Base-by-base conservation (phyloP, 179 eudicot species). In the Spergularia azorica region DNA sequence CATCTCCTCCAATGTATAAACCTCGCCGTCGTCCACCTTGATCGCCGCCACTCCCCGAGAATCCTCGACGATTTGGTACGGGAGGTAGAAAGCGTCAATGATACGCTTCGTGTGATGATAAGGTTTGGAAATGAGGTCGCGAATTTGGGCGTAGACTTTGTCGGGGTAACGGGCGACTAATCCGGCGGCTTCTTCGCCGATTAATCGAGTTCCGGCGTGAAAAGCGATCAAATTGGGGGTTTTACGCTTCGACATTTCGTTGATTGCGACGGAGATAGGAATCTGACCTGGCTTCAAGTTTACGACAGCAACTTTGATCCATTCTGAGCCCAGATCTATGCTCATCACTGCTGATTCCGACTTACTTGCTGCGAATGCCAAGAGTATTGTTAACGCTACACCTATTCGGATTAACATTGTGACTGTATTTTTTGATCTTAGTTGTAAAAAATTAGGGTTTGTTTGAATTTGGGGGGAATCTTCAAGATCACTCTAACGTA, bases 251-350 rank as follows among this genome's bases (percentile, higher is more conserved):
- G 97, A 95, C 99, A 95, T 93, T 77, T 95, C 97, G 77, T 95
- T 95, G 36, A 95, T 91, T 13, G 98, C 98, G 81, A 95, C 75
- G 4, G 99, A 90, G 48, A 95, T 93, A 46, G 98, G 99, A 3
- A 82, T 71, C 56, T 91, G 97, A 0, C 97, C 97, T 1, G 97
- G 98, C 71, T 95, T 96, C 0, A 94, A 87, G 72, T 94, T 96
- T 18, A 96, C 98, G 2, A 92, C 94, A 12, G 96, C 94, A 50
- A 96, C 97, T 84, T 96, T 96, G 5, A 94, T 60, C 94, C 90
- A 96, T 89, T 96, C 98, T 2, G 98, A 92, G 7, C 99, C 99
- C 9, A 94, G 89, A 91, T 96, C 99, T 88, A 94, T 78, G 86
- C 98, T 96, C 6, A 86, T 76, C 0, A 93, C 98, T 13, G 98